Base-by-base conservation (phyloP, 1,139 yeast genomes). In the Yamadazyma trypodendri region DNA sequence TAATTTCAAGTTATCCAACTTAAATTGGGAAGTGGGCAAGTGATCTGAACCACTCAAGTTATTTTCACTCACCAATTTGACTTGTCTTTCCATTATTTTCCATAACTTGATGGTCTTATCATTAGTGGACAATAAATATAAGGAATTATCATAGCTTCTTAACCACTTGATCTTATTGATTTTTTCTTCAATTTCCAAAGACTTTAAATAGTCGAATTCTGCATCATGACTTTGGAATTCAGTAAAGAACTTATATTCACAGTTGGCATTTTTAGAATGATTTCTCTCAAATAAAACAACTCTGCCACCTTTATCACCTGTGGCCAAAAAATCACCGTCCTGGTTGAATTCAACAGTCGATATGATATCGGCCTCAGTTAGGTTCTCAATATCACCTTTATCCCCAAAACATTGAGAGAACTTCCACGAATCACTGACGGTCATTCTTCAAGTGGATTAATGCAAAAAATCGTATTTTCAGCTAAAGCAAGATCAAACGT, bases 181-280 rank as follows among this genome's bases (percentile, higher is more conserved):
- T 63, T 92, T 92, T 65, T 94, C 99, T 65, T 94, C 98, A 56
- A 94, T 94, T 64, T 94, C 98, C 50, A 94, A 73, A 24, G 96
- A 85, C 65, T 94, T 94, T 51, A 94, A 73, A 65, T 94, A 94
- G 66, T 92, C 99, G 57, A 94, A 94, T 63, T 94, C 98, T 8
- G 98, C 97, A 61, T 94, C 99, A 64, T 94, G 99, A 58, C 92
- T 81, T 68, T 94, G 99, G 61, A 94, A 94, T 63, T 94, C 99
- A 18, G 98, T 92, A 59, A 87, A 84, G 64, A 94, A 94, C 55
- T 88, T 81, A 66, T 94, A 94, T 61, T 94, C 98, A 61, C 97
- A 92, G 43, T 57, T 60, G 38, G 56, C 62, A 45, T 84, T 84
- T 58, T 85, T 85, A 45, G 70, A 64, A 50, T 81, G 84, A 60